Evolutionary conservation across 1,139 yeast species (phyloP).

Genomic region (Scheffersomyces titani): DNA sequence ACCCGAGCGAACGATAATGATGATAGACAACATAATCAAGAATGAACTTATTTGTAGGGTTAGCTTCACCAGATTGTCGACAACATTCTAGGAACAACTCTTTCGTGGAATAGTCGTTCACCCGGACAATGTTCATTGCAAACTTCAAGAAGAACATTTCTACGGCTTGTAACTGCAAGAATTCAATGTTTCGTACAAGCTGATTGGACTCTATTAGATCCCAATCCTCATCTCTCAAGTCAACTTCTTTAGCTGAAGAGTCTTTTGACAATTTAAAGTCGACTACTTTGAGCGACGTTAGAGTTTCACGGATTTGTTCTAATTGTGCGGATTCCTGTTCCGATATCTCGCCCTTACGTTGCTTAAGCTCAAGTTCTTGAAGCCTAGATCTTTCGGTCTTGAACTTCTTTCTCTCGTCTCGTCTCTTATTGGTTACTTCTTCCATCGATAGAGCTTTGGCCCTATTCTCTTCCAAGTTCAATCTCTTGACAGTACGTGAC

Average conservation of each 20-base stretch:
- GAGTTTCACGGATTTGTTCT: conserved; percentile 21
- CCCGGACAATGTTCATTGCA: conserved; percentile 48
- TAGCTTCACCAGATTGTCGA: conserved; percentile 6
- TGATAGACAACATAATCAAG: conserved; percentile 75
- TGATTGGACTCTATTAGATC: conserved; percentile 27
- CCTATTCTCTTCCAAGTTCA: conserved; percentile 36
- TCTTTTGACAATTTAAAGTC: conserved; percentile 10
- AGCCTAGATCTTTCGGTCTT: conserved; percentile 53
- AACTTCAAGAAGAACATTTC: conserved; percentile 70
- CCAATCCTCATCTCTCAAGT: conserved; percentile 35
- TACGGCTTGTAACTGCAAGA: conserved; percentile 69
- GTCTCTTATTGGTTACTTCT: conserved; percentile 71
- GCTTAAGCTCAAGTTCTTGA: conserved; percentile 36
- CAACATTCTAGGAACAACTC: conserved; percentile 32
- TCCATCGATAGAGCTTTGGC: conserved; percentile 50
- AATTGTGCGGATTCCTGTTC: conserved; percentile 27
- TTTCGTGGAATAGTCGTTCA: conserved; percentile 15
- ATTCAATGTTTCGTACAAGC: conserved; percentile 53
- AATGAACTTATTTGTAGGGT: conserved; percentile 43
- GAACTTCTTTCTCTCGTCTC: conserved; percentile 72
- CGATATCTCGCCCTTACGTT: conserved; percentile 24
- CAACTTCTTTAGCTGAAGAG: conserved; percentile 6
- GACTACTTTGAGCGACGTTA: conserved; percentile 8
- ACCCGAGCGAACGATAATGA: conserved; percentile 84
- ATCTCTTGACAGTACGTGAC: conserved; percentile 54